Evolutionary conservation across 2,329 filamentous ascomycete genomes (phyloP).

Genomic region (Alternaria sp.): DNA sequence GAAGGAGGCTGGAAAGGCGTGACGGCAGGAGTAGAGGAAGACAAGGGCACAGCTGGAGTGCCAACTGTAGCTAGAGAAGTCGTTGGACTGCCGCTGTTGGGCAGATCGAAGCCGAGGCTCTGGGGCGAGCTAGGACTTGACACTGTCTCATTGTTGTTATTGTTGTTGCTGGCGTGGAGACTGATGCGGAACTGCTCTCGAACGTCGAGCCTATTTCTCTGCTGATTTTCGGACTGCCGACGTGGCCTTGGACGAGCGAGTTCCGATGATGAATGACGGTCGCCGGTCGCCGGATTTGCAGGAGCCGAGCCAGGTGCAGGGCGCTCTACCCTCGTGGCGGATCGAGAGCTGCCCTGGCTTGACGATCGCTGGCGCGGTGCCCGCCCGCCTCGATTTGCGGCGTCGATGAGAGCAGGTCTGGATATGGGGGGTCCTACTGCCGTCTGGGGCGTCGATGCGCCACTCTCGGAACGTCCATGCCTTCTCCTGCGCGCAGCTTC

Average conservation of each 20-base stretch:
- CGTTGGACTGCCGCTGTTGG: slow-evolving; percentile 34
- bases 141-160: slow-evolving; percentile 17
- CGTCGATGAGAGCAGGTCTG: slow-evolving; percentile 54
- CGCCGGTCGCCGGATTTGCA: slow-evolving; percentile 56
- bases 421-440: slow-evolving; percentile 53
- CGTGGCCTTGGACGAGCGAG: slow-evolving; percentile 33
- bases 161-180: slow-evolving; percentile 19
- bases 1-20: slow-evolving; percentile 24
- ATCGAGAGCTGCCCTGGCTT: slow-evolving; percentile 54
- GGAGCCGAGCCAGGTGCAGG: slow-evolving; percentile 30
- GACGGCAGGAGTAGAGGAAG: slow-evolving; percentile 22
- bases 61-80: slow-evolving; percentile 34
- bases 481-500: slow-evolving; percentile 38
- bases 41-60: slow-evolving; percentile 24
- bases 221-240: slow-evolving; percentile 52
- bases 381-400: slow-evolving; percentile 42
- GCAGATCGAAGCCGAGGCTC: slow-evolving; percentile 32
- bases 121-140: slow-evolving; percentile 41
- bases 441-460: slow-evolving; percentile 41
- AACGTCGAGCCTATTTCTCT: slow-evolving; percentile 51
- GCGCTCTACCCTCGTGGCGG: slow-evolving; percentile 41
- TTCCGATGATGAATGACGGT: slow-evolving; percentile 39
- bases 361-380: slow-evolving; percentile 53
- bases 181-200: slow-evolving; percentile 41
- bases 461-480: slow-evolving; percentile 45